Percentiles rank a stretch among this genome's conserved stretches.
Conservation (phyloP, 1,139 yeast genomes). For the Saccharomyces hybrid region DNA sequence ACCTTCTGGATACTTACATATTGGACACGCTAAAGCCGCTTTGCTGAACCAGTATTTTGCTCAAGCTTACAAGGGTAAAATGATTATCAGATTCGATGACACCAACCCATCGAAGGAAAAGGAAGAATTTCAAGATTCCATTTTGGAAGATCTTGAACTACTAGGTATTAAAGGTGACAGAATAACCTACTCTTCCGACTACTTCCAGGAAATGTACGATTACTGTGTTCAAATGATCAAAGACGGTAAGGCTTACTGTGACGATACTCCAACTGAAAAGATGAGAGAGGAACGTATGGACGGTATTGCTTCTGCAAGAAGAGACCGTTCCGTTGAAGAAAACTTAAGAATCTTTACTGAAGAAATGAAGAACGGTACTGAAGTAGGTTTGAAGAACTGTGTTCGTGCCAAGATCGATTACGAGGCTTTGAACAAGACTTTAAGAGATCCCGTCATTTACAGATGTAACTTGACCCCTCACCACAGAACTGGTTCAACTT, state of each 20-base stretch:
- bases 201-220: constrained; percentile 85
- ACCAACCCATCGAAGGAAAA: constrained; percentile 96
- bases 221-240: constrained; percentile 76
- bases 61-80: constrained; percentile 84
- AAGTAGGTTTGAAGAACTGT: constrained; percentile 81
- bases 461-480: constrained; percentile 95
- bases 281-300: constrained; percentile 99
- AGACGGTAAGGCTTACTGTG: constrained; percentile 94
- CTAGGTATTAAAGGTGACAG: constrained; percentile 88
- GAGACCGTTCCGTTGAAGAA: constrained; percentile 88
- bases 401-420: constrained; percentile 92
- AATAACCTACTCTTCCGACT: constrained; percentile 84
- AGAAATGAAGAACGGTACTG: constrained; percentile 91
- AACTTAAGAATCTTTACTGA: constrained; percentile 74
- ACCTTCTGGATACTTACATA: constrained; percentile 89
- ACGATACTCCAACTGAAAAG: constrained; percentile 83
- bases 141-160: constrained; percentile 78
- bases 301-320: constrained; percentile 83
- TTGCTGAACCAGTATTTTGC: constrained; percentile 93
- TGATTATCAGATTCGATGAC: constrained; percentile 92
- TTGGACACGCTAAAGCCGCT: constrained; percentile 98
- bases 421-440: constrained; percentile 80
- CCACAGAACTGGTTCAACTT: constrained; percentile 82
- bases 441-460: constrained; percentile 95
- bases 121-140: constrained; percentile 85